phyloP scores from a whole-genome alignment of 2,329 filamentous ascomycete genomes.

The Malbranchea zuffiana region DNA sequence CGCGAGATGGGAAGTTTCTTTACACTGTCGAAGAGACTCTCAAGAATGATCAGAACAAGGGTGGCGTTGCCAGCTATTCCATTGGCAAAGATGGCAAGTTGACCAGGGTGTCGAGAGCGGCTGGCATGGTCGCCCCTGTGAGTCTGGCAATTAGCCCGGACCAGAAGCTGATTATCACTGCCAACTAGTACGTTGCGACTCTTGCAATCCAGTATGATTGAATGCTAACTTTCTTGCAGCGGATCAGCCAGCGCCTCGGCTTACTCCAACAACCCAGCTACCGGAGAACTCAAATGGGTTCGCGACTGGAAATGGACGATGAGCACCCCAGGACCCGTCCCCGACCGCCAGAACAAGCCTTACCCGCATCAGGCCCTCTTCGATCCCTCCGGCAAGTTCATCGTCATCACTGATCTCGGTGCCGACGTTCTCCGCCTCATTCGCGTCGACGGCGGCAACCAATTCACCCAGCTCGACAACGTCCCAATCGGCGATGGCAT shows the following conservation, averaged over 20 bases:
- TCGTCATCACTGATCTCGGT: slow-evolving; percentile 53
- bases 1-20: slow-evolving; percentile 9
- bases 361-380: slow-evolving; percentile 51
- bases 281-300: slow-evolving; percentile 5
- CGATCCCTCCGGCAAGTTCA: slow-evolving; percentile 49
- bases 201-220: background rate
- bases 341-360: slow-evolving; percentile 41
- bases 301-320: slow-evolving; percentile 26
- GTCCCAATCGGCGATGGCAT: slow-evolving; percentile 36
- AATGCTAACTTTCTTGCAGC: slow-evolving; percentile 3
- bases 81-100: slow-evolving; percentile 10
- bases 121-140: slow-evolving; percentile 7
- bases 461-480: slow-evolving; percentile 35
- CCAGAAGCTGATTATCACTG: slow-evolving; percentile 10
- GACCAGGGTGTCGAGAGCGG: slow-evolving; percentile 8
- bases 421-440: slow-evolving; percentile 50
- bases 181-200: slow-evolving; percentile 11
- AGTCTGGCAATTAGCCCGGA: slow-evolving; percentile 9
- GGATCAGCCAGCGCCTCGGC: slow-evolving; percentile 11
- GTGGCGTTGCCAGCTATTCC: slow-evolving; percentile 11
- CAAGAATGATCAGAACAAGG: slow-evolving; percentile 4
- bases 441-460: slow-evolving; percentile 33
- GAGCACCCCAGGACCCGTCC: slow-evolving; percentile 23
- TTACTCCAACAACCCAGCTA: slow-evolving; percentile 6
- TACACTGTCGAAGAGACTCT: slow-evolving; percentile 12